Evolutionary conservation across 169 alveolate genomes (phyloP), one percentile per base, ranked within the genome.

Genomic region (Eimeria falciformis): DNA sequence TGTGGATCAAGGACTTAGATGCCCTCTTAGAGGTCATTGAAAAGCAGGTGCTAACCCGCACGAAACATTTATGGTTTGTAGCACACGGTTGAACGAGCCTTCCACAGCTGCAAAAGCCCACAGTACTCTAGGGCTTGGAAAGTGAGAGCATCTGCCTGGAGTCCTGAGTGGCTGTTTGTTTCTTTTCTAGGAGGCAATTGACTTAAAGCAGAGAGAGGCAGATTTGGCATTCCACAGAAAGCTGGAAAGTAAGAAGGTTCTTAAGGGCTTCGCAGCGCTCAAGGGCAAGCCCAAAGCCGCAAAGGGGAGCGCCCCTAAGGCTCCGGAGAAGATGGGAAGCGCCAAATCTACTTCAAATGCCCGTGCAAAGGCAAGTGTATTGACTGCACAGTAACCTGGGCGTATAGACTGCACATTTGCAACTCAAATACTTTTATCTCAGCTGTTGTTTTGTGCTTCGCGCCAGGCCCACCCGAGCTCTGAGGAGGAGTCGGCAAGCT

Each of bases 1-100:
- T 93, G 62, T 93, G 95, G 95, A 75, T 83, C 46, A 55, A 75
- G 56, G 95, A 93, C 79, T 66, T 93, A 43, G 93, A 93, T 62
- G 90, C 89, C 37, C 78, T 92, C 5, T 55, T 65, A 18, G 79
- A 37, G 3, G 95, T 92, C 6, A 25, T 92, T 4, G 95, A 92
- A 71, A 56, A 92, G 43, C 95, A 92, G 92, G 94, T 91, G 45
- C 27, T 40, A n/a, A 29, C 27, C n/a, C 69, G 47, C 75, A 55
- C 1, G 75, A 12, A 25, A 77, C n/a, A 45, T 3, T 23, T 3
- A n/a, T 73, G 14, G 62, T 14, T 11, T 14, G n/a, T 11, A 50
- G 7, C 62, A 14, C 62, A 77, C 45, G 21, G 17, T 77, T 17
- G 29, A 77, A 1, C 40, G 11, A 33, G 43, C 79, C 7, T 5